These are phyloP conservation scores for Boehmeria nivea DNA, from an alignment of 306 rosid species.

Conservation along the genomic window DNA sequence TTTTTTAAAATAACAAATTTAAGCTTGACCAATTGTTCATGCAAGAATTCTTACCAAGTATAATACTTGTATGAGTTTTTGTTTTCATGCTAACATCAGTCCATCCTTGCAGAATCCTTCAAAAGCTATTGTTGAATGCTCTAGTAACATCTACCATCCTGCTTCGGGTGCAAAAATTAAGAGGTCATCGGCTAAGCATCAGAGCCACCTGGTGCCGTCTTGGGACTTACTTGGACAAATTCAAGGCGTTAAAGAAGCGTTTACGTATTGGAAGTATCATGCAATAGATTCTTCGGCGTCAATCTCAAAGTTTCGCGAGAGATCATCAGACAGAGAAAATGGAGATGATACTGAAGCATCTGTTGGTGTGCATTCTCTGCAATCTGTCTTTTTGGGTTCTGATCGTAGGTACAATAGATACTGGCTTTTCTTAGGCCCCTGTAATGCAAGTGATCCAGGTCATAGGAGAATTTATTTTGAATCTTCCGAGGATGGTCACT, in stretches of 20 bases:
- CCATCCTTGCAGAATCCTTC: conserved; percentile 36
- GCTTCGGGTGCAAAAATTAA: conserved; percentile 91
- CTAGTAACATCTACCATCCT: conserved; percentile 43
- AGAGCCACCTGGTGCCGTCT: conserved; percentile 28
- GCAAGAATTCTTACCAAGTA: not conserved
- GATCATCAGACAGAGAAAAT: conserved; percentile 29
- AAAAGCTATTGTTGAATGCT: conserved; percentile 39
- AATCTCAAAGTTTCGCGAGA: conserved; percentile 34
- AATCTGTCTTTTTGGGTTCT: conserved; percentile 90
- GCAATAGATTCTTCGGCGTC: conserved; percentile 66
- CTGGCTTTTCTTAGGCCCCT: conserved; percentile 99
- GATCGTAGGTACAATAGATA: conserved; percentile 96
- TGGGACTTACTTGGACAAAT: conserved; percentile 40
- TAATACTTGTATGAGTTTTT: not conserved
- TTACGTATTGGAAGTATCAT: conserved; percentile 36
- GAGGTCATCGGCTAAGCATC: conserved; percentile 50
- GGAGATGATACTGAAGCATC: no score
- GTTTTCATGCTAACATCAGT: not conserved
- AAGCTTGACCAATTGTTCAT: not conserved
- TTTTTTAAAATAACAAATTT: no score
- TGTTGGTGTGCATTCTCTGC: conserved; percentile 63
- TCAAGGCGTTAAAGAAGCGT: conserved; percentile 33
- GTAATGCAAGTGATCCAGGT: conserved; percentile 74
- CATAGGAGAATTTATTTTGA: conserved; percentile 95
- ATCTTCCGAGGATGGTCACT: conserved; percentile 97